Conservation (phyloP, 495 filamentous ascomycete species). For the Xylaria scruposa region DNA sequence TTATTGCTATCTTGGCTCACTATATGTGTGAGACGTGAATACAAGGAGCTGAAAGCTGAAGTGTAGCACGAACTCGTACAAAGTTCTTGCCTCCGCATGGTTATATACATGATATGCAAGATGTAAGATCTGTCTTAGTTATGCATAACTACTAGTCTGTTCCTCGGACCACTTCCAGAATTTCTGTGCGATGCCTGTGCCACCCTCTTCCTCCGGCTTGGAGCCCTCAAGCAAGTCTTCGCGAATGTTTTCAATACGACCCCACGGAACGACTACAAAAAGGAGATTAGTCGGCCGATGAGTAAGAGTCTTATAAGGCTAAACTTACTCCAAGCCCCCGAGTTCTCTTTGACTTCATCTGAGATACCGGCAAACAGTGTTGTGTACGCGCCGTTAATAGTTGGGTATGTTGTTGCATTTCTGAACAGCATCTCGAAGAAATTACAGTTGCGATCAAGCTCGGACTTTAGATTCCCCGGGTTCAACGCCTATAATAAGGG, state of each 20-base stretch:
- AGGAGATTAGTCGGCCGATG: neutral
- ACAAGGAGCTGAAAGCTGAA: neutral
- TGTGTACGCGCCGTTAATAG: conserved; percentile 49
- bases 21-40: neutral
- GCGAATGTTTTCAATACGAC: conserved; percentile 41
- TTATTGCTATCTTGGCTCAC: neutral
- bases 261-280: conserved; percentile 48
- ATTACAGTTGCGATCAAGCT: conserved; percentile 32
- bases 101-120: neutral
- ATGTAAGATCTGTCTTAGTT: neutral
- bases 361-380: conserved; percentile 50
- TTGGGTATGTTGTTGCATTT: conserved; percentile 2
- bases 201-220: conserved; percentile 45
- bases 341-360: conserved; percentile 35
- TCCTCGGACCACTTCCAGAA: conserved; percentile 55
- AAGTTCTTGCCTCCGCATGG: neutral
- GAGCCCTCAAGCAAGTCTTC: conserved; percentile 43
- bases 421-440: conserved; percentile 26
- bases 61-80: neutral
- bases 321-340: conserved; percentile 32
- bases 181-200: conserved; percentile 45
- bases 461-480: conserved; percentile 52
- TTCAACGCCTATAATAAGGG: conserved; percentile 37
- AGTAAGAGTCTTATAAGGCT: neutral
- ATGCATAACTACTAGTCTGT: conserved; percentile 43